Evolutionary conservation across 768 basidiomycete species (phyloP), one percentile per base, ranked within the genome.

Genomic region (Lentinula sp.): DNA sequence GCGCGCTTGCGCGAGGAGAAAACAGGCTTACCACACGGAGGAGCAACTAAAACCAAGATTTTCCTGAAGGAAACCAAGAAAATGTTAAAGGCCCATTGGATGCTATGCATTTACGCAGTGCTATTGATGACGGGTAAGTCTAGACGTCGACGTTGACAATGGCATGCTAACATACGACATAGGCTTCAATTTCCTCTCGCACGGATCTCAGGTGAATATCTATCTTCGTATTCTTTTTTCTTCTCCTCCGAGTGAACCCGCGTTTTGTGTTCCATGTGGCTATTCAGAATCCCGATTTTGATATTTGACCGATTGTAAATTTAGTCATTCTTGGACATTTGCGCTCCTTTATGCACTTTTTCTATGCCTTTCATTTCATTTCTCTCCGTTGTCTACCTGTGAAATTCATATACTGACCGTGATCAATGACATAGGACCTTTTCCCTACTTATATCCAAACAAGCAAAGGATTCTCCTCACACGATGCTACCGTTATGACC

Each of bases 41-140:
- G 65, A 9, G 35, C 68, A 9, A 67, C 81, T 58, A 90, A 90
- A 78, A 88, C 88, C 1, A 79, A 74, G 69, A 70, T 84, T 1
- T 97, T 98, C 79, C 37, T 94, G 8, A 72, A 57, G 32, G 92
- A 95, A 72, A 84, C 85, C 0, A 78, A 81, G 61, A 76, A 74
- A 59, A 96, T 95, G 92, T 74, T 95, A 35, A 91, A 83, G 75
- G 72, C 67, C 12, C 91, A 97, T 69, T 96, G 93, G 93, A 64
- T 85, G 12, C 69, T 90, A 37, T 93, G 90, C 69, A 85, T 95
- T 54, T 95, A 95, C 67, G 89, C 90, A 0, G 81, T 95, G 18
- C 74, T 93, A 52, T 80, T 95, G 59, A 91, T 94, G 90, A 85
- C 87, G 1, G 81, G 81, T 79, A 60, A 7, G 74, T 59, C 49